phyloP scores from a whole-genome alignment of 768 basidiomycete species.

The Pleurotus sapidus region DNA sequence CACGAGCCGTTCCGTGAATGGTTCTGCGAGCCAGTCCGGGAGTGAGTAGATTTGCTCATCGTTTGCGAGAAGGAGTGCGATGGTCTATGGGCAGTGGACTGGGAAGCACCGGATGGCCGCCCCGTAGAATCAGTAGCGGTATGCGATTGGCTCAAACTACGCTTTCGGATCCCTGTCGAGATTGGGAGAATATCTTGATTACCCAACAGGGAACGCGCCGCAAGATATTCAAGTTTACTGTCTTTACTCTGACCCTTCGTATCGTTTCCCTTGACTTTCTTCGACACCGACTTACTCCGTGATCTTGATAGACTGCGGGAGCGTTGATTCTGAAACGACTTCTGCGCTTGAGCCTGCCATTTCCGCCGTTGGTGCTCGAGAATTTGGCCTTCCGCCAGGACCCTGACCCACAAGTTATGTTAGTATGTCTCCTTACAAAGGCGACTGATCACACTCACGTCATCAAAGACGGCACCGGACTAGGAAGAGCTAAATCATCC shows the following conservation, averaged over 20 bases:
- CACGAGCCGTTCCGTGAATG: conserved; percentile 44
- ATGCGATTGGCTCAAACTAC: conserved; percentile 14
- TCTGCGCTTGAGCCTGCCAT: conserved; percentile 64
- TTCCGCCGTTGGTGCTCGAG: conserved; percentile 61
- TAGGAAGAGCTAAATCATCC: conserved; percentile 57
- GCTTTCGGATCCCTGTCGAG: conserved; percentile 18
- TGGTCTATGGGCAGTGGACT: conserved; percentile 27
- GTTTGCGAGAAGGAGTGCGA: conserved; percentile 36
- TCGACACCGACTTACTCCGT: conserved; percentile 55
- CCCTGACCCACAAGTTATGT: conserved; percentile 34
- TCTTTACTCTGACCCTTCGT: conserved; percentile 19
- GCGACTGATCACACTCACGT: conserved; percentile 29
- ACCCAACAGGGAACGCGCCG: conserved; percentile 65
- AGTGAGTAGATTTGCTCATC: conserved; percentile 29
- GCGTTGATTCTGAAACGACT: conserved; percentile 63
- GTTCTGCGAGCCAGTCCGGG: conserved; percentile 18
- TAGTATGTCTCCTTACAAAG: neutral
- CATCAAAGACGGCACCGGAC: conserved; percentile 57
- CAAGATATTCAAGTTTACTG: conserved; percentile 54
- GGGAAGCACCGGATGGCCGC: conserved; percentile 1
- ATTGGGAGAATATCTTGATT: conserved; percentile 55
- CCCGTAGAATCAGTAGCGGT: conserved; percentile 1
- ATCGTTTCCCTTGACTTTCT: conserved; percentile 20
- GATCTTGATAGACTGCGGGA: conserved; percentile 61
- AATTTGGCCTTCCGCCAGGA: conserved; percentile 60